These are phyloP conservation scores for Juglanconis juglandina DNA, from an alignment of 2,329 filamentous ascomycete species.

Conservation along the genomic window DNA sequence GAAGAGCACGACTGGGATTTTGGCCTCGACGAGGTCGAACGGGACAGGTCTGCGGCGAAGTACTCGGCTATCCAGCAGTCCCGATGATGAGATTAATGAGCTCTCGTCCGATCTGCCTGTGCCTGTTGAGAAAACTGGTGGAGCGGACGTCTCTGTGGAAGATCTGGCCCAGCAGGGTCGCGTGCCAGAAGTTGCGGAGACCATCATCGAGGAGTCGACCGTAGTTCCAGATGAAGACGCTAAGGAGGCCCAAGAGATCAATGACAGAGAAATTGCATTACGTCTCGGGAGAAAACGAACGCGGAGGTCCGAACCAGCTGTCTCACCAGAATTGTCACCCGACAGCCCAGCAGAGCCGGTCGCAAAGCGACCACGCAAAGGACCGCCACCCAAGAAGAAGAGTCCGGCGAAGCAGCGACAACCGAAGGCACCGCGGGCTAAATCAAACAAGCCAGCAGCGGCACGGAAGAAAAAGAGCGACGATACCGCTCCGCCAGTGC, in stretches of 20 bases:
- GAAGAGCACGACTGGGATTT: slow-evolving; percentile 28
- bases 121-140: not conserved
- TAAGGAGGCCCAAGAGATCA: slow-evolving; percentile 42
- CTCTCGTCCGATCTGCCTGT: slow-evolving; percentile 24
- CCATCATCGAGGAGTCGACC: slow-evolving; percentile 21
- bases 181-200: slow-evolving; percentile 7
- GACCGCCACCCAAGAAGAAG: slow-evolving; percentile 24
- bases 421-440: slow-evolving; percentile 19
- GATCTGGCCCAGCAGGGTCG: not conserved
- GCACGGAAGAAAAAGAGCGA: slow-evolving; percentile 19
- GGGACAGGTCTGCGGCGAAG: slow-evolving; percentile 22
- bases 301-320: slow-evolving; percentile 33
- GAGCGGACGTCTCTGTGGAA: not conserved
- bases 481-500: slow-evolving; percentile 12
- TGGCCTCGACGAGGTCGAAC: slow-evolving; percentile 30
- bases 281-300: slow-evolving; percentile 41
- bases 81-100: slow-evolving; percentile 26
- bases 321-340: slow-evolving; percentile 41
- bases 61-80: slow-evolving; percentile 6
- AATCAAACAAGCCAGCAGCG: slow-evolving; percentile 9
- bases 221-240: slow-evolving; percentile 17
- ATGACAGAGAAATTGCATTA: slow-evolving; percentile 39
- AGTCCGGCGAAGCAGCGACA: slow-evolving; percentile 42
- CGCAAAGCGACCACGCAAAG: slow-evolving; percentile 36
- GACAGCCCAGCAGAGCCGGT: slow-evolving; percentile 31